Conservation (phyloP, 192 early-diverging fungal species). For the Martensiomyces pterosporus region DNA sequence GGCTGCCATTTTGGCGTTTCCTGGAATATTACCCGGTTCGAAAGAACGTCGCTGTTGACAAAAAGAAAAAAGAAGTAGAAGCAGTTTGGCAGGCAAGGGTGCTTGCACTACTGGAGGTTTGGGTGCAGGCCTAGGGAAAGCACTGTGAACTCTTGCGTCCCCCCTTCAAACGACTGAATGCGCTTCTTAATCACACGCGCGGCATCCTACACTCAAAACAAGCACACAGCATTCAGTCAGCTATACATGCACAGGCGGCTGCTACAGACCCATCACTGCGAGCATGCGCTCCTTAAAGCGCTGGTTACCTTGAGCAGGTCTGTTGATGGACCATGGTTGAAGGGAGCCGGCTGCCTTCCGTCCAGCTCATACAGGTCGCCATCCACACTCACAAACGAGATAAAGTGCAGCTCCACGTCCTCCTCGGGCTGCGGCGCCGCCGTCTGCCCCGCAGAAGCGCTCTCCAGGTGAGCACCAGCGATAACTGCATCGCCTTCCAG, state of each 20-base stretch:
- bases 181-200: conserved; percentile 20
- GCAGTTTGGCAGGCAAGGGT: too few species aligned
- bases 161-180: conserved; percentile 14
- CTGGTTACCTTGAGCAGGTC: conserved; percentile 53
- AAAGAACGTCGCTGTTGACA: too few species aligned
- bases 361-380: conserved; percentile 86
- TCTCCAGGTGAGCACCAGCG: conserved; percentile 53
- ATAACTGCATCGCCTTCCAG: conserved; percentile 63
- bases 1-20: too few species aligned
- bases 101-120: conserved; percentile 6
- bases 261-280: conserved; percentile 55
- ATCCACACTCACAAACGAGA: conserved; percentile 76
- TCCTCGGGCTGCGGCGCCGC: conserved; percentile 65
- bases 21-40: too few species aligned
- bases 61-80: too few species aligned
- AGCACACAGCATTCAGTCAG: conserved; percentile 60
- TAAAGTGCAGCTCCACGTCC: conserved; percentile 79
- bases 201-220: conserved; percentile 55
- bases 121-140: conserved; percentile 23
- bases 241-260: conserved; percentile 68
- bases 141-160: conserved; percentile 16
- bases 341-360: conserved; percentile 73
- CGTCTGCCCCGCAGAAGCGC: conserved; percentile 65
- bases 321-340: conserved; percentile 71
- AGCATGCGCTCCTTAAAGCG: conserved; percentile 27